Base-by-base conservation (phyloP, 768 basidiomycete species). In the Mrakia blollopis region DNA sequence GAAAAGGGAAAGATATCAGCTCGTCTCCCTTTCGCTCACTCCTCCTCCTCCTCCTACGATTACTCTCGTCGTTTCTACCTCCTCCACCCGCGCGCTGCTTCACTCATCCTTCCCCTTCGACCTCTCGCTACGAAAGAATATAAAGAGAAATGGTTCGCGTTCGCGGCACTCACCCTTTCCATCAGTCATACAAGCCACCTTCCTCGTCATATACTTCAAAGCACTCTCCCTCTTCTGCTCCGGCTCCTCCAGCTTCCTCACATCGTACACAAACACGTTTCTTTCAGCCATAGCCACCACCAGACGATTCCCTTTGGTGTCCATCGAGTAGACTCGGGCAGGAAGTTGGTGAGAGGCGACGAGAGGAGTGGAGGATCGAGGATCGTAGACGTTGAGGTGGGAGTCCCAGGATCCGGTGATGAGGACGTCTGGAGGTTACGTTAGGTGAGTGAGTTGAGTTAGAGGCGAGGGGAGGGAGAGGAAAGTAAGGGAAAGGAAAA, bases 241-340 rank as follows among this genome's bases (percentile, higher is more conserved):
- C 0, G 92, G 91, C 72, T 86, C 84, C 30, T 47, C 44, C 16
- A 98, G 91, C 78, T 89, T 90, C 37, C 92, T 86, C 23, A 93
- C 85, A 80, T 95, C 93, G 80, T 92, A 98, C 18, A 98, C 93
- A 81, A 92, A 88, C 81, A 98, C 93, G 6, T 93, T 85, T 18
- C 95, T 88, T 77, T 92, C 93, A 3, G 94, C 94, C 91, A 97
- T 93, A 0, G 92, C 92, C 35, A 97, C 91, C 21, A 98, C 93
- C 65, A 98, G 88, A 23, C 87, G 91, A 81, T 91, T 85, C 74
- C 89, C 88, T 32, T 91, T 89, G 32, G 91, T 84, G 80, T 94
- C 93, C 83, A 96, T 88, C 79, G 89, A 85, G 83, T 97, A 97
- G 32, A 94, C 88, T 25, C 95, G 90, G 83, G 92, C 91, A 0